These are phyloP conservation scores for Beauveria sp. DNA, from an alignment of 2,329 filamentous ascomycete species.

Conservation along the genomic window DNA sequence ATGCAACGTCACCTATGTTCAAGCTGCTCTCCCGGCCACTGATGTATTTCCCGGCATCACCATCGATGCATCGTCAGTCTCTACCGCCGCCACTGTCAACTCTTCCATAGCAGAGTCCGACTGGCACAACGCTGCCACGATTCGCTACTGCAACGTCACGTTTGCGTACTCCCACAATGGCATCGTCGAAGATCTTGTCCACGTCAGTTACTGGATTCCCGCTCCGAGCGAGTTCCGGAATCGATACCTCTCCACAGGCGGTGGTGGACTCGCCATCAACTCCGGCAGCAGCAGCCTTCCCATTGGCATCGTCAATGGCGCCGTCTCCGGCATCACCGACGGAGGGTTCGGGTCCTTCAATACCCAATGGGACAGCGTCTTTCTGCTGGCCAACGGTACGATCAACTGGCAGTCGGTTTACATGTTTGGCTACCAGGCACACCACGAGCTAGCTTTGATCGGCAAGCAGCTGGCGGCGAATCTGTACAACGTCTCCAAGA, in stretches of 20 bases:
- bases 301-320: conserved; percentile 37
- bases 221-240: conserved; percentile 34
- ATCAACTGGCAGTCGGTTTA: conserved; percentile 27
- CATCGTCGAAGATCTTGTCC: conserved; percentile 23
- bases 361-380: conserved; percentile 28
- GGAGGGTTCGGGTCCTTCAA: conserved; percentile 42
- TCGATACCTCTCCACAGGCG: conserved; percentile 38
- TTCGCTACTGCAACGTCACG: conserved; percentile 38
- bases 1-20: not conserved
- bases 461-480: conserved; percentile 35
- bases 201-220: conserved; percentile 34
- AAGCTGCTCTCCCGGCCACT: not conserved
- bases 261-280: conserved; percentile 39
- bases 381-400: conserved; percentile 31
- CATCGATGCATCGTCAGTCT: conserved; percentile 21
- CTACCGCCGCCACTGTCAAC: conserved; percentile 25
- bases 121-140: conserved; percentile 23
- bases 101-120: conserved; percentile 19
- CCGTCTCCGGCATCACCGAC: conserved; percentile 39
- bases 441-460: conserved; percentile 28
- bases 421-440: conserved; percentile 31
- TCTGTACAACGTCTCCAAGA: conserved; percentile 28
- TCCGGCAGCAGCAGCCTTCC: conserved; percentile 24
- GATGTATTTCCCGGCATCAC: conserved; percentile 18
- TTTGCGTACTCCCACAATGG: conserved; percentile 38